Base-by-base conservation (phyloP, 2,329 filamentous ascomycete species). In the Fusarium beomiforme region DNA sequence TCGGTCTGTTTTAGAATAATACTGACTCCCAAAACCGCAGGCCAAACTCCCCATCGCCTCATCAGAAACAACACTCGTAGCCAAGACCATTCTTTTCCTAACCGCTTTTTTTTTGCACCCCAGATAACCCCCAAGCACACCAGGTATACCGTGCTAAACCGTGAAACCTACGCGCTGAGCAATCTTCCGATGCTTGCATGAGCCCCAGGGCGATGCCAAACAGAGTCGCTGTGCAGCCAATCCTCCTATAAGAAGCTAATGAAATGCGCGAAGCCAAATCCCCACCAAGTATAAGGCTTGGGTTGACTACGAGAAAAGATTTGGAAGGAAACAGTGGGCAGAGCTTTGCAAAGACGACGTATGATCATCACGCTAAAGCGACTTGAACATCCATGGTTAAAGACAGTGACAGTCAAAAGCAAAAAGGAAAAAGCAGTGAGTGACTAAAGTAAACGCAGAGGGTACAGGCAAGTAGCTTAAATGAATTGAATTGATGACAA, bases 401-500 rank as follows among this genome's bases (percentile, higher is more conserved):
- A 75, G 61, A 67, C 62, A 65, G 56, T 33, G 29, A 41, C 62
- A 66, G 71, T 76, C 73, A 75, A 70, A 71, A 58, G 61, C 67
- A 75, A 64, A 69, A 74, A 67, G 51, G 51, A 63, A 71, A 71
- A 76, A 51, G 70, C 71, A 75, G 70, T 57, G 67, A 71, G 74
- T 69, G 69, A 73, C 71, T 64, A 73, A 70, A 70, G 68, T 71
- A 75, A 75, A 71, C 67, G 59, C 55, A 64, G 59, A 72, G 69
- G 54, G 55, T 75, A 74, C 67, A 74, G 71, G 68, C 71, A 76
- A 70, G 69, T 72, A 76, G 73, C 74, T 75, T 75, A 73, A 77
- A 77, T 78, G 73, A 78, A 79, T 78, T 77, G 76, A 80, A 78
- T 79, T 79, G 76, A 79, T 79, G 76, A 78, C 78, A 78, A 78